These are phyloP conservation scores for Chaetomium olivaceum DNA, from an alignment of 2,329 filamentous ascomycete species.

Conservation along the genomic window DNA sequence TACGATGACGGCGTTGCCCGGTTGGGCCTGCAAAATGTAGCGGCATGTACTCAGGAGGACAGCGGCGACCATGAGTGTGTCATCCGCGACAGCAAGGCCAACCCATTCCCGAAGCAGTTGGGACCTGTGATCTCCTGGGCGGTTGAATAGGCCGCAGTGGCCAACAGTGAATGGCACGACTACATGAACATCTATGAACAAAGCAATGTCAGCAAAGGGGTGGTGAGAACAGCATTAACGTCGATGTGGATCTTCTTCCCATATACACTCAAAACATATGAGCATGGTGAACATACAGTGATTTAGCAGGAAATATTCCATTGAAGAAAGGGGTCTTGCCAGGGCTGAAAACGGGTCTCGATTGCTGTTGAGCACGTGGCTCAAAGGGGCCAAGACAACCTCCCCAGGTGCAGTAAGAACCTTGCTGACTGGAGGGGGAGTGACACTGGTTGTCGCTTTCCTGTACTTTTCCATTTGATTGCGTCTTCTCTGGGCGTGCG, in stretches of 20 bases:
- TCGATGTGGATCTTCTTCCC: background rate
- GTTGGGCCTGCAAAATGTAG: background rate
- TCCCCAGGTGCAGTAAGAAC: background rate
- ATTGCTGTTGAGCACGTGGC: background rate
- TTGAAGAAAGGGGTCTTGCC: background rate
- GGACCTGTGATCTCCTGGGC: background rate
- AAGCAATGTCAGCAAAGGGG: background rate
- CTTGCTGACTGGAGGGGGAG: background rate
- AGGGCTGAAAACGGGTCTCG: background rate
- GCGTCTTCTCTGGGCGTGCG: background rate
- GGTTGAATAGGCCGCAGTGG: background rate
- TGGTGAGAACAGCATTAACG: background rate
- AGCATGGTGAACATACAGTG: background rate
- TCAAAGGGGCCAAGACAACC: background rate
- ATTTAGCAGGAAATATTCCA: background rate
- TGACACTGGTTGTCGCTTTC: background rate
- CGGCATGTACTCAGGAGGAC: background rate
- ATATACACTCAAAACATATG: background rate
- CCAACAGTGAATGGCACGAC: background rate
- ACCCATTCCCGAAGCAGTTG: background rate
- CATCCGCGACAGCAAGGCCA: background rate
- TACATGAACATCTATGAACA: background rate
- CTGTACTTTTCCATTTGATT: background rate
- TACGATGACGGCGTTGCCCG: background rate
- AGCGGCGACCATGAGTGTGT: background rate